Conservation (phyloP, 2,329 filamentous ascomycete genomes). For the Hortaea sp. region DNA sequence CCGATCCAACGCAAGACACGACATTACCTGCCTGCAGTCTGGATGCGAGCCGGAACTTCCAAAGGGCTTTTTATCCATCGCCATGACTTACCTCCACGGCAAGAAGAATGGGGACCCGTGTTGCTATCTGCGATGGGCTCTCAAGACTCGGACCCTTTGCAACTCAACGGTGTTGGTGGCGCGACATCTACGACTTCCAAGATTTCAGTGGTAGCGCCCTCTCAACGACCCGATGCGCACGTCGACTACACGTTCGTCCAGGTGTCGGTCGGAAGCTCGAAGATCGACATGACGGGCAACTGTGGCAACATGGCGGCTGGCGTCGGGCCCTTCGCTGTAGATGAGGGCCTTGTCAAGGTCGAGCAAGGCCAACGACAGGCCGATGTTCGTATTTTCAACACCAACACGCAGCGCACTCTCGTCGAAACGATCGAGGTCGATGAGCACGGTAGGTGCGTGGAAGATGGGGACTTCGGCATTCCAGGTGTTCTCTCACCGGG, state of each 20-base stretch:
- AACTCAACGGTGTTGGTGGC: constrained; percentile 62
- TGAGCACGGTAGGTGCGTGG: constrained; percentile 32
- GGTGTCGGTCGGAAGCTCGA: constrained; percentile 51
- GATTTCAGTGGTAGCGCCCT: constrained; percentile 53
- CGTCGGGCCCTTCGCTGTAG: constrained; percentile 55
- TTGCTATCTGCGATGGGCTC: constrained; percentile 53
- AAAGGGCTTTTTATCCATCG: constrained; percentile 52
- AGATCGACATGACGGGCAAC: constrained; percentile 58
- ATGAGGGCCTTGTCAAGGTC: constrained; percentile 40
- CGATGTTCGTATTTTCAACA: constrained; percentile 56
- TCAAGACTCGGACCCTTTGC: constrained; percentile 56
- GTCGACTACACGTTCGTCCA: constrained; percentile 65
- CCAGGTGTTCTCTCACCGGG: constrained; percentile 54
- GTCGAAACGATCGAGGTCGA: constrained; percentile 47
- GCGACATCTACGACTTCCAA: constrained; percentile 62
- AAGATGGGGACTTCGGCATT: constrained; percentile 47
- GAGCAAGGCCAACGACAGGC: constrained; percentile 23
- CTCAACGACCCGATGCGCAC: constrained; percentile 41
- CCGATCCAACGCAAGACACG: no score
- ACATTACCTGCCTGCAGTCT: constrained; percentile 39
- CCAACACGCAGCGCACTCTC: constrained; percentile 59
- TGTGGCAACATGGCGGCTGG: constrained; percentile 66
- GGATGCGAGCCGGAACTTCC: constrained; percentile 61
- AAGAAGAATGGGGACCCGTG: constrained; percentile 41
- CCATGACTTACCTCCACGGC: constrained; percentile 41